Conservation (phyloP, 2,329 filamentous ascomycete genomes). For the Nothopassalora personata region DNA sequence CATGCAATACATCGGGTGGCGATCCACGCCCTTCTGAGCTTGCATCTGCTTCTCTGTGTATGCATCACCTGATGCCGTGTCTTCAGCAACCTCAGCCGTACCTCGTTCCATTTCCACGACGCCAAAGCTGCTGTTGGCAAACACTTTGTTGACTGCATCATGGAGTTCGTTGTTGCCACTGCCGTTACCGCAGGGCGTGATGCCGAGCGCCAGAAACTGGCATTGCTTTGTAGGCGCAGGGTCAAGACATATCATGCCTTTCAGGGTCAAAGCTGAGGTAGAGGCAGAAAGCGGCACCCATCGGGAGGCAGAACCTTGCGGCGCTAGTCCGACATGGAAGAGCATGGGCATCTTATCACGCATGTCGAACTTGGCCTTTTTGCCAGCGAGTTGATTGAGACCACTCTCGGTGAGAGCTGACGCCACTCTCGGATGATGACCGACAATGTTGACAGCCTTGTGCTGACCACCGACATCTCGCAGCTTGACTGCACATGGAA, state of each 20-base stretch:
- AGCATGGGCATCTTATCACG: constrained; percentile 50
- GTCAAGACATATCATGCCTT: constrained; percentile 64
- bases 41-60: constrained; percentile 51
- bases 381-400: constrained; percentile 21
- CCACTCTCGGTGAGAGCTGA: constrained; percentile 26
- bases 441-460: constrained; percentile 16
- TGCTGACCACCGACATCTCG: constrained; percentile 44
- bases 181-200: constrained; percentile 57
- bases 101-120: constrained; percentile 44
- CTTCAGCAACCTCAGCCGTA: constrained; percentile 29
- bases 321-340: constrained; percentile 59
- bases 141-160: constrained; percentile 71
- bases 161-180: constrained; percentile 62
- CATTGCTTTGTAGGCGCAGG: constrained; percentile 66
- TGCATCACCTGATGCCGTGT: constrained; percentile 37
- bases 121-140: constrained; percentile 73
- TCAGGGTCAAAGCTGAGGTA: constrained; percentile 56
- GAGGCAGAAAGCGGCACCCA: constrained; percentile 72
- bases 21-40: constrained; percentile 62
- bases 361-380: constrained; percentile 20
- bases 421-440: constrained; percentile 14
- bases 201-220: constrained; percentile 78
- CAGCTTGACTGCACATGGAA: constrained; percentile 52
- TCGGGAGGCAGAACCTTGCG: constrained; percentile 45
- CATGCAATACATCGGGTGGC: constrained; percentile 88